These are phyloP conservation scores for Candida caryicola DNA, from an alignment of 805 yeast genomes.

Conservation along the genomic window DNA sequence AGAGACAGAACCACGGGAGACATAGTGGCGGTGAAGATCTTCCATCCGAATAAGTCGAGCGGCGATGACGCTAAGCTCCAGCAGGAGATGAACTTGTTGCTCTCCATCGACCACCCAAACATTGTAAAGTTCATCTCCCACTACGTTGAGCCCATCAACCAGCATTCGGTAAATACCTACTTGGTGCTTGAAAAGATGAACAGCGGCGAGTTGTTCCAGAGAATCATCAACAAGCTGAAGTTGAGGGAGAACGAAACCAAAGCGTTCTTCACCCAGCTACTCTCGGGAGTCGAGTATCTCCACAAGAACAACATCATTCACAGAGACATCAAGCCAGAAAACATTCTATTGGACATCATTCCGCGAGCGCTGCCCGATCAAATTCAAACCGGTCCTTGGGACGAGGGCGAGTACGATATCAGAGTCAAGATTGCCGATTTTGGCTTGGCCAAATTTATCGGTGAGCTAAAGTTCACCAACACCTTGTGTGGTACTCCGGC, in stretches of 20 bases:
- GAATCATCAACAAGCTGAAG: constrained; percentile 63
- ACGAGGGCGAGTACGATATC: constrained; percentile 56
- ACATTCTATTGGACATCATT: constrained; percentile 47
- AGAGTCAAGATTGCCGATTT: constrained; percentile 79
- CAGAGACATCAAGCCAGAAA: constrained; percentile 46
- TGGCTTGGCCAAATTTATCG: constrained; percentile 69
- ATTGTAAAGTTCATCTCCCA: constrained; percentile 63
- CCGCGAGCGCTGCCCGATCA: constrained; percentile 32
- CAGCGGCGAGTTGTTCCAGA: constrained; percentile 72
- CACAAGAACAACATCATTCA: constrained; percentile 43
- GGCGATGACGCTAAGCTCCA: constrained; percentile 40
- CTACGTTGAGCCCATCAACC: constrained; percentile 52
- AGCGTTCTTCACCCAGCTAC: constrained; percentile 50
- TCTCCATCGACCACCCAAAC: constrained; percentile 66
- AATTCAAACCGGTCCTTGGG: constrained; percentile 54
- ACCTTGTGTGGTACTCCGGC: constrained; percentile 87
- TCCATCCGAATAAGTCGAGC: constrained; percentile 49
- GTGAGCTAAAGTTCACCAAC: constrained; percentile 69
- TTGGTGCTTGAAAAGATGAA: constrained; percentile 70
- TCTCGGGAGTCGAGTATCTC: constrained; percentile 37
- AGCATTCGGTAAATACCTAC: constrained; percentile 52
- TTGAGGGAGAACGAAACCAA: constrained; percentile 61
- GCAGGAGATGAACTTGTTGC: constrained; percentile 65
- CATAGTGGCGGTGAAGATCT: constrained; percentile 70
- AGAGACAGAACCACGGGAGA: constrained; percentile 54